A percentile compares a stretch with the other conserved stretches of the same genome.
These are phyloP conservation scores for Termitomyces heimii DNA, from an alignment of 768 basidiomycete genomes.

Conservation along the genomic window DNA sequence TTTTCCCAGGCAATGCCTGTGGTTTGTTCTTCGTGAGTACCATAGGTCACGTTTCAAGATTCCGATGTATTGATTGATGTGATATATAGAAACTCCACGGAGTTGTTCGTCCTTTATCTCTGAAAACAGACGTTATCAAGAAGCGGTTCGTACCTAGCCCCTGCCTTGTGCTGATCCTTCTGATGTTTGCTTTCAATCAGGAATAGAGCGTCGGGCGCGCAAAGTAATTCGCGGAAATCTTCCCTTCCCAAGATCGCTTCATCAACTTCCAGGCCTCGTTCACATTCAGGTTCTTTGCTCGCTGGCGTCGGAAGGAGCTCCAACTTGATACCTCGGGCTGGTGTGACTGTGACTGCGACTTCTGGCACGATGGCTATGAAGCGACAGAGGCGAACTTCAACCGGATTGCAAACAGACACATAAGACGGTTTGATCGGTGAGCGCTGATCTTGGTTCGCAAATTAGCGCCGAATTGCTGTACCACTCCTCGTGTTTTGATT, in stretches of 20 bases:
- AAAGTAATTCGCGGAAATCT: conserved; percentile 61
- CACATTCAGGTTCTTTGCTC: conserved; percentile 57
- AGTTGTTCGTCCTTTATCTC: conserved; percentile 86
- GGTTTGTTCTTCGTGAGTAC: conserved; percentile 84
- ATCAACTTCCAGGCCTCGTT: conserved; percentile 66
- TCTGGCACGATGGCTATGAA: conserved; percentile 52
- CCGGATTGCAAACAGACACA: conserved; percentile 36
- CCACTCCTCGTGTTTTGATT: conserved; percentile 18
- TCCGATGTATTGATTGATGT: conserved; percentile 6
- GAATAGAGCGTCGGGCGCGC: conserved; percentile 77
- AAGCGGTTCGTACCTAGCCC: conserved; percentile 55
- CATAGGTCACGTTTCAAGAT: neutral
- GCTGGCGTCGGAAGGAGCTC: conserved; percentile 31
- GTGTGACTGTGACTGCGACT: conserved; percentile 23
- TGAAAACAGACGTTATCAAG: conserved; percentile 98
- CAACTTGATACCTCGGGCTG: conserved; percentile 13
- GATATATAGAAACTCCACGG: conserved; percentile 83
- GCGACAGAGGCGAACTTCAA: conserved; percentile 76
- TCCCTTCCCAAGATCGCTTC: conserved; percentile 71
- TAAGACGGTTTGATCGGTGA: conserved; percentile 10
- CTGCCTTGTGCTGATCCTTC: conserved; percentile 6
- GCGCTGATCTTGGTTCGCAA: conserved; percentile 10
- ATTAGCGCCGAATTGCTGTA: conserved; percentile 26
- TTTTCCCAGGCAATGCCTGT: conserved; percentile 72
- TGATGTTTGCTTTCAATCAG: conserved; percentile 27